Base-by-base conservation (phyloP, 768 basidiomycete species). In the Mrakia frigida region DNA sequence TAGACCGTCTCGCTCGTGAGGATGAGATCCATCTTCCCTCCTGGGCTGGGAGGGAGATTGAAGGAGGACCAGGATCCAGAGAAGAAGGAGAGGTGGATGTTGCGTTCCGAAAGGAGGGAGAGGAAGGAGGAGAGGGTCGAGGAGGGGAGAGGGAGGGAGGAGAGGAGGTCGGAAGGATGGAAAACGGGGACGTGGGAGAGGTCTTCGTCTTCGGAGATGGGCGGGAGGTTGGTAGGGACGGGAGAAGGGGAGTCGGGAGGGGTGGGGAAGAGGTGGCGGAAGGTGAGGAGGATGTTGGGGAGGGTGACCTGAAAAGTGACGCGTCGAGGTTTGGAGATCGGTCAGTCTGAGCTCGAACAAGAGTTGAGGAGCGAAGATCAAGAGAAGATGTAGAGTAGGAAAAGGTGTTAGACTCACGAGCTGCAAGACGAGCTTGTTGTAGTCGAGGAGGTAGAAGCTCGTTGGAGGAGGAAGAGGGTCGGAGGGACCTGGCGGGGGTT, bases 1-100 rank as follows among this genome's bases (percentile, higher is more conserved):
- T 99, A 98, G 31, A 98, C 93, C 56, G 96, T 98, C 84, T 99
- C 96, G 35, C 92, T 92, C 0, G 94, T 93, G 70, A 98, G 84
- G 2, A 97, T 85, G 60, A 94, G 79, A 80, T 94, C 87, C 67
- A 79, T 43, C 37, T 77, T 76, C 81, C 11, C 85, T 84, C 43
- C 41, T 67, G 74, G 56, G 28, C 31, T 28, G 2, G 65, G 25
- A 37, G 75, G 67, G 1, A 76, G 60, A 0, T 78, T 80, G 43
- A 85, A 78, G 1, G 81, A 82, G 6, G 67, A 61, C 96, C 96
- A 99, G 23, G 91, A 87, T 2, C 96, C 95, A 31, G 89, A 87
- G 81, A 90, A 93, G 84, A 98, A 92, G 31, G 87, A 86, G 14
- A 99, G 81, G 39, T 85, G 81, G 78, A 98, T 85, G 53, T 87